phyloP scores from a whole-genome alignment of 177 flowering plant genomes.

The Vitis hybrid region DNA sequence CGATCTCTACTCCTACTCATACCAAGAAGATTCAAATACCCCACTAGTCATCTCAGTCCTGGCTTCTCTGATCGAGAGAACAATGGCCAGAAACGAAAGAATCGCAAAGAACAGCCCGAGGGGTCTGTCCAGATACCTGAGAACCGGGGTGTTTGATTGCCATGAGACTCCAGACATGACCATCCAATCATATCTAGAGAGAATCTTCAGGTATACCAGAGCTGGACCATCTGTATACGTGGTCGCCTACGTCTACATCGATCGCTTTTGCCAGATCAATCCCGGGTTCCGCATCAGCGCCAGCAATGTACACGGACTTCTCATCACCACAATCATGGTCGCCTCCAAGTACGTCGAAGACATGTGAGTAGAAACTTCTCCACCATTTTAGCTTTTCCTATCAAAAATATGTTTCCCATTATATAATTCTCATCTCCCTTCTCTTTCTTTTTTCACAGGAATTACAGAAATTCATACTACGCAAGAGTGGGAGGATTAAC shows the following conservation, averaged over 20 bases:
- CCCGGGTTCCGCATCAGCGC: slow-evolving; percentile 61
- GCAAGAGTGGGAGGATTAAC: slow-evolving; percentile 83
- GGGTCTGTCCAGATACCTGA: slow-evolving; percentile 21
- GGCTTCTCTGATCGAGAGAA: slow-evolving; percentile 78
- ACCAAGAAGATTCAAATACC: slow-evolving; percentile 44
- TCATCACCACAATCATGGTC: slow-evolving; percentile 87
- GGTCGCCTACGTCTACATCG: slow-evolving; percentile 84
- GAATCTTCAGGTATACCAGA: slow-evolving; percentile 72
- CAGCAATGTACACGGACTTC: slow-evolving; percentile 75
- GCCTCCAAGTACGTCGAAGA: slow-evolving; percentile 94
- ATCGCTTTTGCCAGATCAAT: slow-evolving; percentile 64
- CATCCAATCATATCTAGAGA: slow-evolving; percentile 66
- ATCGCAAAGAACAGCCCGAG: slow-evolving; percentile 34
- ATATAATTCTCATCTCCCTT: neutral
- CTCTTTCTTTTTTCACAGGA: slow-evolving; percentile 46
- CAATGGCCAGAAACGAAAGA: slow-evolving; percentile 62
- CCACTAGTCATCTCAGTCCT: slow-evolving; percentile 77
- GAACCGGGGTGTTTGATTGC: slow-evolving; percentile 49
- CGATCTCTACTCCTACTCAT: slow-evolving; percentile 64
- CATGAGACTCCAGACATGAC: slow-evolving; percentile 66
- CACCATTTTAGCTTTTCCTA: neutral
- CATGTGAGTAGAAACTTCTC: slow-evolving; percentile 49
- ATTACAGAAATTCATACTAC: slow-evolving; percentile 78
- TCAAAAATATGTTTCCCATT: neutral
- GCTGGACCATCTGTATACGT: slow-evolving; percentile 79